A percentile compares a stretch with the other conserved stretches of the same genome.
Evolutionary conservation across 805 yeast species (phyloP).

Genomic region (Schizosaccharomyces octosporus): DNA sequence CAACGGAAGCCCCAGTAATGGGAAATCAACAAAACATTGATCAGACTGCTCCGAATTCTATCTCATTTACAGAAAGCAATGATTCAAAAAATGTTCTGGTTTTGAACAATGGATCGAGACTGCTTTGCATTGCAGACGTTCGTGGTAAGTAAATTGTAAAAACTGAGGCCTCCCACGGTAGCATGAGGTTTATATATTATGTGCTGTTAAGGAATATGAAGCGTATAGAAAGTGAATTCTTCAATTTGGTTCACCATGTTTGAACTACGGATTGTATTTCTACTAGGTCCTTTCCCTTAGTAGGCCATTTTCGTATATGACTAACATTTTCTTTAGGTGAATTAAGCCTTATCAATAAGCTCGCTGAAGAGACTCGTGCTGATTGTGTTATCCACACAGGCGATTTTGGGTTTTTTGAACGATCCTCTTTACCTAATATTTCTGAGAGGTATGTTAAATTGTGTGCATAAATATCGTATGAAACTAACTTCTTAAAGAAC

Average conservation of each 20-base stretch:
- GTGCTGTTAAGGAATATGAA: no score
- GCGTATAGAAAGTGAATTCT: no score
- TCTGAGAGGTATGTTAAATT: conserved; percentile 24
- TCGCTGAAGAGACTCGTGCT: conserved; percentile 25
- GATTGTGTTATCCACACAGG: conserved; percentile 43
- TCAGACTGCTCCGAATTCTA: background rate
- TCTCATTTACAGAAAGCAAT: background rate
- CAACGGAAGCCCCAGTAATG: background rate
- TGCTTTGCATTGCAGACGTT: conserved; percentile 30
- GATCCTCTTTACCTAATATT: conserved; percentile 26
- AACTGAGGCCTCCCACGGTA: background rate
- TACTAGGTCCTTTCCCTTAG: no score
- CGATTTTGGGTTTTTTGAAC: conserved; percentile 56
- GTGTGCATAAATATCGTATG: background rate
- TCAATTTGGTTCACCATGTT: no score
- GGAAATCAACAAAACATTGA: background rate
- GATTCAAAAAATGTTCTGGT: background rate
- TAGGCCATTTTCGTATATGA: background rate
- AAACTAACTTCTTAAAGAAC: conserved; percentile 10
- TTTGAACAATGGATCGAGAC: conserved; percentile 14
- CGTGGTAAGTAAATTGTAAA: conserved; percentile 16
- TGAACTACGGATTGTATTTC: no score
- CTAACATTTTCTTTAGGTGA: conserved; percentile 14
- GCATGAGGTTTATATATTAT: no score
- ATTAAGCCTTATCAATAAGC: conserved; percentile 23